phyloP scores from a whole-genome alignment of 768 basidiomycete genomes.

The Xanthoconium purpureum region DNA sequence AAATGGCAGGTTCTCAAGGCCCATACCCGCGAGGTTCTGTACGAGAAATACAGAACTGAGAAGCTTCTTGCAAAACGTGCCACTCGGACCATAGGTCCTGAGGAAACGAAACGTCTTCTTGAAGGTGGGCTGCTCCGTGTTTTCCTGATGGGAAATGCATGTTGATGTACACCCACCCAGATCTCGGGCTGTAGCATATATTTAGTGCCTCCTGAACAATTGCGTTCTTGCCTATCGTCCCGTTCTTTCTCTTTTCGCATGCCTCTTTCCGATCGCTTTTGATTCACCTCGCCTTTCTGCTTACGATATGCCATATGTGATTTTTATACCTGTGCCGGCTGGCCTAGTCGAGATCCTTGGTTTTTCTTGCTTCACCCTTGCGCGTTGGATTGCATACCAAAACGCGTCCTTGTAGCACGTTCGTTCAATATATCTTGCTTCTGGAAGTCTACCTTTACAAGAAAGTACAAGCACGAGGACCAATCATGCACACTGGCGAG shows the following conservation, averaged over 20 bases:
- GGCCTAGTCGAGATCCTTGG: slow-evolving; percentile 15
- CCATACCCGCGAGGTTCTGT: slow-evolving; percentile 84
- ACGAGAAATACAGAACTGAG: slow-evolving; percentile 91
- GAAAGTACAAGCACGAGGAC: slow-evolving; percentile 3
- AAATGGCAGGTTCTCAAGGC: slow-evolving; percentile 66
- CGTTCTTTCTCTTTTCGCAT: slow-evolving; percentile 3
- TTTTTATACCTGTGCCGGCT: slow-evolving; percentile 14
- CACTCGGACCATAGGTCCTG: slow-evolving; percentile 73
- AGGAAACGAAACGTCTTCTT: slow-evolving; percentile 67
- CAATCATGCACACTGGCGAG: slow-evolving; percentile 13
- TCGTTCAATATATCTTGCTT: slow-evolving; percentile 22
- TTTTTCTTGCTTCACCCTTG: slow-evolving; percentile 24
- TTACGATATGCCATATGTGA: slow-evolving; percentile 14
- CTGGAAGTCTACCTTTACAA: not conserved
- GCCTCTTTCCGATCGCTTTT: slow-evolving; percentile 7
- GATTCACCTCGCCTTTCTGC: slow-evolving; percentile 1
- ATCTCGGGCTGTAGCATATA: slow-evolving; percentile 45
- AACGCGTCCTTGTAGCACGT: slow-evolving; percentile 23
- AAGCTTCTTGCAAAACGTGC: slow-evolving; percentile 85
- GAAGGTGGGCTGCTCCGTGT: slow-evolving; percentile 50
- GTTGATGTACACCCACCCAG: slow-evolving; percentile 31
- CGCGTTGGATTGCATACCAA: slow-evolving; percentile 21
- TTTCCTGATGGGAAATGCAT: slow-evolving; percentile 21
- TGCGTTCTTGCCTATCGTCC: slow-evolving; percentile 25
- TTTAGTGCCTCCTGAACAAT: slow-evolving; percentile 17